phyloP scores from a whole-genome alignment of 106 monocot genomes.

The Triglochin maritima region DNA sequence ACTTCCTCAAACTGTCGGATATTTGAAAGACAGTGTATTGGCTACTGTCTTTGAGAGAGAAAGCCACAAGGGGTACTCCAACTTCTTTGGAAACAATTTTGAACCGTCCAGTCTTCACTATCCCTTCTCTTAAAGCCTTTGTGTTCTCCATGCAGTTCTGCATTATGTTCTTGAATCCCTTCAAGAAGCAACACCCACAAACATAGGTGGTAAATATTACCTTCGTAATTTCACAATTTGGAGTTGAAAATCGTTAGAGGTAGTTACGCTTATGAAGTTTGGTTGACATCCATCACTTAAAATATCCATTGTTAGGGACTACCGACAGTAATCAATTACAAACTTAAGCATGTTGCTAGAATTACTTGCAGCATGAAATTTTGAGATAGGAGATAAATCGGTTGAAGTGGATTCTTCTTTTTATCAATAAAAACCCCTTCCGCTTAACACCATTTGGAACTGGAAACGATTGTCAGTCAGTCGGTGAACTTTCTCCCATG shows the following conservation, averaged over 20 bases:
- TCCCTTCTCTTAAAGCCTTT: conserved; percentile 34
- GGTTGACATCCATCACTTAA: no score
- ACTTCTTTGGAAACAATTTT: conserved; percentile 63
- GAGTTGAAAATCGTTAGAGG: not conserved
- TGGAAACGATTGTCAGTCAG: no score
- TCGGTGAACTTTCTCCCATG: no score
- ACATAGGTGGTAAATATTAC: not conserved
- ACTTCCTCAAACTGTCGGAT: conserved; percentile 48
- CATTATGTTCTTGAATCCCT: conserved; percentile 85
- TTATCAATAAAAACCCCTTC: no score
- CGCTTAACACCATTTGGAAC: no score
- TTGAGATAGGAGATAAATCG: no score
- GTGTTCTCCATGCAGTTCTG: conserved; percentile 74
- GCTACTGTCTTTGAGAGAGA: conserved; percentile 54
- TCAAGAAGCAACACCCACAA: not conserved
- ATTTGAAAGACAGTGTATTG: conserved; percentile 51
- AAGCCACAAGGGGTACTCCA: conserved; percentile 75
- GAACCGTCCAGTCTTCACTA: conserved; percentile 47
- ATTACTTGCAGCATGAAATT: no score
- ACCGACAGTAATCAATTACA: no score
- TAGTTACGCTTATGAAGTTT: not conserved
- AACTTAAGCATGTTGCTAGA: no score
- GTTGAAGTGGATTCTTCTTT: no score
- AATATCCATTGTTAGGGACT: no score
- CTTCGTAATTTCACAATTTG: no score